A percentile compares a stretch with the other conserved stretches of the same genome.
Evolutionary conservation across 306 rosid species (phyloP).

Genomic region (Pterocarpus macrocarpus): DNA sequence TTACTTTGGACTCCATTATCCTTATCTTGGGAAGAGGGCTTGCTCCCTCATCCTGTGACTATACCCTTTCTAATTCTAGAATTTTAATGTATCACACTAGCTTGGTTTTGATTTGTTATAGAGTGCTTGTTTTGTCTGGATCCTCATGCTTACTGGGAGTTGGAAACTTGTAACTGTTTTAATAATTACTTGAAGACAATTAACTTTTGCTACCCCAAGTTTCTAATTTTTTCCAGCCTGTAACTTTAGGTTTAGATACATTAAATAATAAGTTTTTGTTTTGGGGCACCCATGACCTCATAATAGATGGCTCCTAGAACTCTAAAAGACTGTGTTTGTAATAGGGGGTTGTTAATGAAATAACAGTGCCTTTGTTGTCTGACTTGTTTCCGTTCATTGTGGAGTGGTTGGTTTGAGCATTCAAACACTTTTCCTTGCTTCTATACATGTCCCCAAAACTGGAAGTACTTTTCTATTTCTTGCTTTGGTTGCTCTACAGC

Average conservation of each 20-base stretch:
- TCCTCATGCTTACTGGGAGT: conserved; percentile 20
- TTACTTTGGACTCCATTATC: conserved; percentile 12
- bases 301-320: conserved; percentile 27
- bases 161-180: conserved; percentile 36
- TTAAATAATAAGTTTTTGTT: conserved; percentile 13
- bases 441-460: conserved; percentile 23
- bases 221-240: conserved; percentile 9
- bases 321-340: conserved; percentile 32
- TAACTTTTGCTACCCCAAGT: conserved; percentile 27
- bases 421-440: conserved; percentile 41
- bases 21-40: conserved; percentile 12
- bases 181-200: conserved; percentile 5
- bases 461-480: conserved; percentile 38
- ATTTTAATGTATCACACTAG: conserved; percentile 26
- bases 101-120: conserved; percentile 27
- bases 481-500: conserved; percentile 55
- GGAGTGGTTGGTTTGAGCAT: neutral
- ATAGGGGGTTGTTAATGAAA: conserved; percentile 15
- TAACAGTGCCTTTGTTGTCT: neutral
- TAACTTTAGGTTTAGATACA: neutral
- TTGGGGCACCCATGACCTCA: conserved; percentile 31
- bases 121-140: conserved; percentile 31
- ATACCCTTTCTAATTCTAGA: conserved; percentile 14
- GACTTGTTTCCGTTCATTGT: too few species aligned
- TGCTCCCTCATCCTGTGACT: neutral